These are phyloP conservation scores for Termitomyces sp. DNA, from an alignment of 768 basidiomycete genomes.

Conservation along the genomic window DNA sequence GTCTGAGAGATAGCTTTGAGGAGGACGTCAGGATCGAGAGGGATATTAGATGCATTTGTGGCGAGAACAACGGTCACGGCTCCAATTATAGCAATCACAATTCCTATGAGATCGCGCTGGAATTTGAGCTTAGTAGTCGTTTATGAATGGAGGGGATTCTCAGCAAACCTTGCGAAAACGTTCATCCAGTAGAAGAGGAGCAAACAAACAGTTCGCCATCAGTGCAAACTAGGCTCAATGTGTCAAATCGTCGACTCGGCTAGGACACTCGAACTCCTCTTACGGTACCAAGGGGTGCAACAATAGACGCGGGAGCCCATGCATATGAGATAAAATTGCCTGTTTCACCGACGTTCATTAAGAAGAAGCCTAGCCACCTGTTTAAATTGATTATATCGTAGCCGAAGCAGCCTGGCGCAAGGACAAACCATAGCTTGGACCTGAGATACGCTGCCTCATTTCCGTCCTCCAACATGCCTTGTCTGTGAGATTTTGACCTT, in stretches of 20 bases:
- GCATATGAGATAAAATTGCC: constrained; percentile 91
- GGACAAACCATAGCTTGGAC: constrained; percentile 73
- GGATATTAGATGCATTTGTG: constrained; percentile 62
- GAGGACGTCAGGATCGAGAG: constrained; percentile 63
- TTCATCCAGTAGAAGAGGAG: constrained; percentile 80
- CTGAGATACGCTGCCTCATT: constrained; percentile 74
- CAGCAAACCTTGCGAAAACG: constrained; percentile 64
- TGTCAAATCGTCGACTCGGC: constrained; percentile 6
- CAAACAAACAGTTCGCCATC: constrained; percentile 94
- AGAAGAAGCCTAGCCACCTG: constrained; percentile 85
- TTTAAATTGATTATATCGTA: background rate
- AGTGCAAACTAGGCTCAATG: constrained; percentile 63
- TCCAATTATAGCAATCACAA: constrained; percentile 77
- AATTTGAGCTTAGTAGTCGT: constrained; percentile 11
- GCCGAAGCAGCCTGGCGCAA: background rate
- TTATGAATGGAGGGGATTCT: constrained; percentile 11
- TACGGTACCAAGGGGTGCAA: constrained; percentile 94
- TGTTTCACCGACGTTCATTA: constrained; percentile 89
- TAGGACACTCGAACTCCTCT: constrained; percentile 20
- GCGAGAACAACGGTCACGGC: constrained; percentile 91
- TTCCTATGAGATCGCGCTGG: constrained; percentile 74
- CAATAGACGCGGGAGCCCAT: constrained; percentile 86
- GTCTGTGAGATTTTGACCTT: constrained; percentile 9
- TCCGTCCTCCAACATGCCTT: constrained; percentile 26
- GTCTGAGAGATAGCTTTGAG: constrained; percentile 62